These are phyloP conservation scores for Eutypella sp. DNA, from an alignment of 2,329 filamentous ascomycete genomes.

Conservation along the genomic window DNA sequence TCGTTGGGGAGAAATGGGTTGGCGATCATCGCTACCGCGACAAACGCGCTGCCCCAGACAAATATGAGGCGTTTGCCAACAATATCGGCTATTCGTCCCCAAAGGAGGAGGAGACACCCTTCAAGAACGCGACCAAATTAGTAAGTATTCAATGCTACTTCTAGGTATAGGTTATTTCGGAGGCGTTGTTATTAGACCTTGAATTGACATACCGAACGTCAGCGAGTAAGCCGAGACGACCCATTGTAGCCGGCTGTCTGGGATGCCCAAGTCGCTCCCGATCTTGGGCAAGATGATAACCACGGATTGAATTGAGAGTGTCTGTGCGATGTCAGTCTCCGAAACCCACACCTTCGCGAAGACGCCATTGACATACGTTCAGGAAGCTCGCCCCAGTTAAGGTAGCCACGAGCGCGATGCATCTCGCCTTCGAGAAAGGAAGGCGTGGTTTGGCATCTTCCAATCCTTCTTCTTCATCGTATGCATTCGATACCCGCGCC, in stretches of 20 bases:
- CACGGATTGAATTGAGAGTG: slow-evolving; percentile 51
- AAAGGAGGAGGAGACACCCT: slow-evolving; percentile 60
- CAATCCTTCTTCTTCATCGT: slow-evolving; percentile 10
- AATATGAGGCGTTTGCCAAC: slow-evolving; percentile 64
- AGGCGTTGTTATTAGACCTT: too few relatives aligned
- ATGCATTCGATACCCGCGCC: neutral
- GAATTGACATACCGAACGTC: slow-evolving; percentile 48
- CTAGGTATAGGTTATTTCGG: too few relatives aligned
- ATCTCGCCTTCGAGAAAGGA: slow-evolving; percentile 44
- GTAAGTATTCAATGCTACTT: neutral
- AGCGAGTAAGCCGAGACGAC: slow-evolving; percentile 62
- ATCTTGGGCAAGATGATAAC: slow-evolving; percentile 62
- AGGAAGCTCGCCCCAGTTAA: slow-evolving; percentile 52
- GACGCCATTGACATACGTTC: slow-evolving; percentile 35
- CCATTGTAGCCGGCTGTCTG: slow-evolving; percentile 58
- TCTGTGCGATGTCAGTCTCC: slow-evolving; percentile 31
- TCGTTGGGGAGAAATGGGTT: slow-evolving; percentile 63
- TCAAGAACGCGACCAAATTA: neutral
- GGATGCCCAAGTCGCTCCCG: slow-evolving; percentile 49
- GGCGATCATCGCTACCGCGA: slow-evolving; percentile 52
- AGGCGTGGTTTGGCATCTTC: slow-evolving; percentile 14
- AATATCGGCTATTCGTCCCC: slow-evolving; percentile 63
- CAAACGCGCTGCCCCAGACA: slow-evolving; percentile 58
- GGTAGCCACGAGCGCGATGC: slow-evolving; percentile 50
- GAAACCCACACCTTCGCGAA: slow-evolving; percentile 4